Base-by-base conservation (phyloP, 805 yeast genomes). In the Yarrowia sp. region DNA sequence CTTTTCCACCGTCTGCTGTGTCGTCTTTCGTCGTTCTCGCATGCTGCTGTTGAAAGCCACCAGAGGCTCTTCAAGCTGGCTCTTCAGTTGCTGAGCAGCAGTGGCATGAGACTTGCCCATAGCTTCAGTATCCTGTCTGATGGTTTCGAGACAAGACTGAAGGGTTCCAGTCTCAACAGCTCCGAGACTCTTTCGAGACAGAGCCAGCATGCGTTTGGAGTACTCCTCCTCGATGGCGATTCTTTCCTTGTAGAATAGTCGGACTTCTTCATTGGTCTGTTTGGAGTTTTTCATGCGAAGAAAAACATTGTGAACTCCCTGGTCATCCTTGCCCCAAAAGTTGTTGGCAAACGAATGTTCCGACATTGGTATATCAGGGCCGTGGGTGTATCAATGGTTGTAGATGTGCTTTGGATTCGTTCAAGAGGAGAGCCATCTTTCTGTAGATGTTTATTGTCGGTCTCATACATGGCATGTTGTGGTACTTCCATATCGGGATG, bases 211-310 rank as follows among this genome's bases (percentile, higher is more conserved):
- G 70, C 82, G 83, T 68, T 85, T 83, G 46, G 87, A 79, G 74
- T 90, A 90, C 35, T 92, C 97, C 70, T 87, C 89, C 73, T 91
- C 97, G 48, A 92, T 83, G 15, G 84, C 80, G 0, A 84, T 79
- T 46, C 83, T 74, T 69, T 87, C 90, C 70, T 80, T 83, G 77
- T 85, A 86, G 71, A 83, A 86, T 1, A 74, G 72, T 9, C 79
- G 75, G 16, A 88, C 73, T 40, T 82, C 84, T 38, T 86, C 87
- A 61, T 85, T 77, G 0, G 95, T 88, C 58, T 82, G 83, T 49
- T 84, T 80, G 9, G 92, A 86, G 70, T 85, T 82, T 72, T 85
- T 83, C 80, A 89, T 83, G 70, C 88, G 84, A 70, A 80, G 82
- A 66, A 85, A 82, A 19, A 91, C 78, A 11, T 82, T 81, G 14